Evolutionary conservation across 805 yeast genomes (phyloP).

Genomic region (Tetrapisispora taiwanensis): DNA sequence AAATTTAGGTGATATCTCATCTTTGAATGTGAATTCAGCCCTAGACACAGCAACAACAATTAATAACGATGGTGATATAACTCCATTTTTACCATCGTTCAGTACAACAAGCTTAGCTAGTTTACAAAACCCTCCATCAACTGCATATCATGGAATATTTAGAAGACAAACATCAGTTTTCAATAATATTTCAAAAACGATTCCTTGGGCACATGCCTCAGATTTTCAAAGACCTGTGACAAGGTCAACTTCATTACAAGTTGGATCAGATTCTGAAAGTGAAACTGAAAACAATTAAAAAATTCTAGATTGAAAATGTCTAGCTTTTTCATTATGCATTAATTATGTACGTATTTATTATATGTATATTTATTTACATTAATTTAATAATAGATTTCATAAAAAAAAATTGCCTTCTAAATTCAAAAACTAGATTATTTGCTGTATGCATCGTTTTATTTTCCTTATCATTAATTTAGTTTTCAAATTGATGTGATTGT

Average conservation of each 20-base stretch:
- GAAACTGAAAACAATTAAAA: conserved; percentile 7
- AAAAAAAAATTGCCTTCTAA: too few relatives aligned
- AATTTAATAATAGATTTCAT: neutral
- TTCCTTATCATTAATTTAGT: too few relatives aligned
- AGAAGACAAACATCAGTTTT: conserved; percentile 21
- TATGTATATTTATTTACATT: neutral
- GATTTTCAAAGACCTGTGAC: conserved; percentile 64
- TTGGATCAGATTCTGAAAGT: conserved; percentile 13
- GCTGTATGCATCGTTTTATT: neutral
- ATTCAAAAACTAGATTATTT: neutral
- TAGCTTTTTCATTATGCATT: neutral
- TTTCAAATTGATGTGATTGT: too few relatives aligned
- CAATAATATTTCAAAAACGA: conserved; percentile 31
- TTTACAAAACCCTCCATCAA: conserved; percentile 13
- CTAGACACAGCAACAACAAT: neutral
- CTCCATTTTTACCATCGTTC: neutral
- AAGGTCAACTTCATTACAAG: conserved; percentile 15
- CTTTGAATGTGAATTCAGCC: neutral
- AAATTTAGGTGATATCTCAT: neutral
- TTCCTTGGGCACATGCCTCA: conserved; percentile 70
- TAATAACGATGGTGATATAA: neutral
- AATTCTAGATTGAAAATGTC: neutral
- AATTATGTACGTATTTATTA: conserved; percentile 3
- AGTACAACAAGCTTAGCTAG: neutral
- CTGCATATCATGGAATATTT: conserved; percentile 15